These are phyloP conservation scores for Plasmodium reichenowi DNA, from an alignment of 169 alveolate species.

Conservation along the genomic window DNA sequence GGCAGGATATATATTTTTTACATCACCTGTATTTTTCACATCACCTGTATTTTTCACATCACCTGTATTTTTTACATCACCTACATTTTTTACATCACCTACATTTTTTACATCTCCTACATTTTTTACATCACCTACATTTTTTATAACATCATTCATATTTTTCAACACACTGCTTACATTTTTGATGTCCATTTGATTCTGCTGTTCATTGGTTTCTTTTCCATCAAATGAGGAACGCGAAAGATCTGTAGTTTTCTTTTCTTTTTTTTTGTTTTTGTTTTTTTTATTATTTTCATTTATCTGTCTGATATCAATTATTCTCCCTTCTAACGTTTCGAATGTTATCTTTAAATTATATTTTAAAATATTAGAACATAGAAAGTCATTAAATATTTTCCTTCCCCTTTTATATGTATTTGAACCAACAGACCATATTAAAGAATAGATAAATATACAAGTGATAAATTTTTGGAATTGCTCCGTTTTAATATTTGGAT, in stretches of 20 bases:
- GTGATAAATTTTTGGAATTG: conserved; percentile 57
- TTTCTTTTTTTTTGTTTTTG: not conserved
- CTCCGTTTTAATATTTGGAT: conserved; percentile 36
- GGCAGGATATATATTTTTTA: too few species aligned
- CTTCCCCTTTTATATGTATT: conserved; percentile 74
- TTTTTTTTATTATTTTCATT: not conserved
- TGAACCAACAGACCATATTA: conserved; percentile 72
- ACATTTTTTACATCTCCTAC: not conserved
- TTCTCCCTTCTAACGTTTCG: conserved; percentile 47
- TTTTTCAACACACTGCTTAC: not conserved
- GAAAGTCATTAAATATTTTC: conserved; percentile 54
- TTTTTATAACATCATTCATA: not conserved
- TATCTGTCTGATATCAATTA: conserved; percentile 31
- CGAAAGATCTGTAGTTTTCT: not conserved
- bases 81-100: too few species aligned
- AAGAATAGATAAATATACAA: conserved; percentile 61
- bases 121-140: not conserved
- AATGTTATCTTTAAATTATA: conserved; percentile 57
- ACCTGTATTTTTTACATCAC: too few species aligned
- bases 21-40: too few species aligned
- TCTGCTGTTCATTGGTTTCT: not conserved
- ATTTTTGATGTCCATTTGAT: not conserved
- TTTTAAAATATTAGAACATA: conserved; percentile 51
- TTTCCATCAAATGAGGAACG: not conserved
- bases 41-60: too few species aligned